phyloP scores from a whole-genome alignment of 768 basidiomycete genomes.

The Russula griseocarnosa region DNA sequence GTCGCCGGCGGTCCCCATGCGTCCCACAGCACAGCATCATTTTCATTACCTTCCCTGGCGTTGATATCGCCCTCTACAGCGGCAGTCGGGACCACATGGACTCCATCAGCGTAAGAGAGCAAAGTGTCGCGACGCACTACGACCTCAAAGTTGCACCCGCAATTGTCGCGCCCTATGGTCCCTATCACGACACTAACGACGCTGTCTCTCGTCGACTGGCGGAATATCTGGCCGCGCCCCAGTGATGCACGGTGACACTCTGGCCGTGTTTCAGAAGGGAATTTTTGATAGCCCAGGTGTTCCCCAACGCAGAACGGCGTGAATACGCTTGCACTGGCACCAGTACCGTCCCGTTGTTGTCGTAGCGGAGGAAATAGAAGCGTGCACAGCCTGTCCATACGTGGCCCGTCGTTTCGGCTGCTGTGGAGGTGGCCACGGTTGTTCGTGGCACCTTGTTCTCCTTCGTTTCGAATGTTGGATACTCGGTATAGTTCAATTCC shows the following conservation, averaged over 20 bases:
- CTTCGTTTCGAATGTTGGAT: background rate
- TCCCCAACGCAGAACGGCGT: background rate
- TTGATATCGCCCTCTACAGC: no score
- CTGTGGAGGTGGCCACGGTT: background rate
- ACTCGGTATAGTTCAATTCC: slow-evolving; percentile 2
- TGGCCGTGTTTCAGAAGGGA: background rate
- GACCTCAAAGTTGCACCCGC: background rate
- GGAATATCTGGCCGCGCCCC: background rate
- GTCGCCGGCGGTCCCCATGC: slow-evolving; percentile 9
- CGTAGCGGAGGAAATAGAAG: background rate
- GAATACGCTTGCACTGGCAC: no score
- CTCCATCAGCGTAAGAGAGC: background rate
- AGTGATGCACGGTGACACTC: background rate
- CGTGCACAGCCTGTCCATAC: background rate
- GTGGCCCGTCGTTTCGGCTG: background rate
- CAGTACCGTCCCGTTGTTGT: background rate
- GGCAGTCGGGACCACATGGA: background rate
- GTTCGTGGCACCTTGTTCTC: background rate
- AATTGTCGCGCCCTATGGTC: background rate
- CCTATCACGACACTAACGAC: slow-evolving; percentile 4
- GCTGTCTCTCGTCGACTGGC: background rate
- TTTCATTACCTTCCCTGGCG: no score
- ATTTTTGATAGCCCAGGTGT: background rate
- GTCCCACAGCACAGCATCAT: slow-evolving; percentile 1
- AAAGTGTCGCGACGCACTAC: slow-evolving; percentile 2